phyloP scores from a whole-genome alignment of 2,329 filamentous ascomycete genomes.

The Xylariaceae sp. region DNA sequence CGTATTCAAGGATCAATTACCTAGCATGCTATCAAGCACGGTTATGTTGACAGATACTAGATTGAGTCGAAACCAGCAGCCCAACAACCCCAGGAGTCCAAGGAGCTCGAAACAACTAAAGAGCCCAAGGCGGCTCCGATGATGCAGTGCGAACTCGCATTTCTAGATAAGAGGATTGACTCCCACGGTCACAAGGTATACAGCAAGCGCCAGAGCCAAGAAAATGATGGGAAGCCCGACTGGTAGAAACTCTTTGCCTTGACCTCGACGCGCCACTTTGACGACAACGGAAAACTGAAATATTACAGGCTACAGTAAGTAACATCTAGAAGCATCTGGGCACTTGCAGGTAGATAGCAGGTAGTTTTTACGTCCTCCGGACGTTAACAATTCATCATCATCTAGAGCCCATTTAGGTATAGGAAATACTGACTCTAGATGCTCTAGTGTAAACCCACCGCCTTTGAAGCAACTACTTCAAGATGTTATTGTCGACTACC shows the following conservation, averaged over 20 bases:
- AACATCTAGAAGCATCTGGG: no score
- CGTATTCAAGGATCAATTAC: no score
- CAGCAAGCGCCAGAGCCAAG: conserved; percentile 24
- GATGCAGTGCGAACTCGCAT: conserved; percentile 31
- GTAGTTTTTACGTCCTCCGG: no score
- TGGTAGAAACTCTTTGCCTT: conserved; percentile 35
- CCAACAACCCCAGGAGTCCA: conserved; percentile 1
- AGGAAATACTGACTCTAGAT: no score
- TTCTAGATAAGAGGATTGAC: conserved; percentile 29
- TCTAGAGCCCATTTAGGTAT: no score
- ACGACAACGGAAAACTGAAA: conserved; percentile 16
- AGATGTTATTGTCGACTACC: conserved; percentile 32
- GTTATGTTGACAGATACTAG: conserved; percentile 48
- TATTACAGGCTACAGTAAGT: conserved; percentile 24
- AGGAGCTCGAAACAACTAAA: background rate
- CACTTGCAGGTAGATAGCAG: no score
- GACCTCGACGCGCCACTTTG: conserved; percentile 30
- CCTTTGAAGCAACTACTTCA: conserved; percentile 33
- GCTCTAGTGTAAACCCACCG: conserved; percentile 27
- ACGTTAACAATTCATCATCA: no score
- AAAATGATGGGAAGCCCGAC: conserved; percentile 13
- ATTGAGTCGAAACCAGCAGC: background rate
- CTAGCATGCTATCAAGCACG: background rate
- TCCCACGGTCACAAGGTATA: conserved; percentile 30
- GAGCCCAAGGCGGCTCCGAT: conserved; percentile 23